phyloP scores from a whole-genome alignment of 768 basidiomycete species.

The Naematelia aurantialba region DNA sequence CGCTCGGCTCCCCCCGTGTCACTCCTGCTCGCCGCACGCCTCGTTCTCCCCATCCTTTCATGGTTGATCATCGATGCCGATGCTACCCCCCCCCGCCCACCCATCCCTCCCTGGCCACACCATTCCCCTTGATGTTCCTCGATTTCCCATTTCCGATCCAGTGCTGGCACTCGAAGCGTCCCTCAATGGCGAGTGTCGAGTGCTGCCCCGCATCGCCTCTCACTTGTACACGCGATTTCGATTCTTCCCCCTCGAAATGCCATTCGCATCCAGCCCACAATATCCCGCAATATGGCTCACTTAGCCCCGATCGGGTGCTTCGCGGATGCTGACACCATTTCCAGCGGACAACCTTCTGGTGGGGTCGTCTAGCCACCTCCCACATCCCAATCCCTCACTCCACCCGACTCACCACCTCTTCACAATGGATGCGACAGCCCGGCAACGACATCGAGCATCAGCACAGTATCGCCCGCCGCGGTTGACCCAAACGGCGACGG shows the following conservation, averaged over 20 bases:
- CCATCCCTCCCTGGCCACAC: not conserved
- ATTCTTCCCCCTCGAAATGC: not conserved
- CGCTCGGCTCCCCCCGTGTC: not conserved
- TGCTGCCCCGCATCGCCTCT: too few relatives aligned
- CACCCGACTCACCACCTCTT: not conserved
- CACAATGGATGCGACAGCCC: not conserved
- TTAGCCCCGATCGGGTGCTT: not conserved
- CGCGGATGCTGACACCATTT: not conserved
- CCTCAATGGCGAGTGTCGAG: too few relatives aligned
- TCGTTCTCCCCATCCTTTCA: not conserved
- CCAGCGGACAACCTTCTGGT: too few relatives aligned
- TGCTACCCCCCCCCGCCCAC: not conserved
- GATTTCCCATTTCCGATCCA: too few relatives aligned
- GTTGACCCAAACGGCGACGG: not conserved
- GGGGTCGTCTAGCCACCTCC: not conserved
- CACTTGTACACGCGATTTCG: too few relatives aligned
- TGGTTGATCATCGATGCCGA: not conserved
- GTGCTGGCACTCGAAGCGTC: too few relatives aligned
- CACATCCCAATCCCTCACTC: not conserved
- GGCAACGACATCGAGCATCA: not conserved
- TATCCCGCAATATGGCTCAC: not conserved
- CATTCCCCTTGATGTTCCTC: too few relatives aligned
- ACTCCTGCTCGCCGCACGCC: not conserved
- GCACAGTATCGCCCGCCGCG: not conserved
- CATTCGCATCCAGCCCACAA: not conserved